Evolutionary conservation across 2,329 filamentous ascomycete genomes (phyloP), one percentile per base, ranked within the genome.

Genomic region (Dryadomyces sulphureus): DNA sequence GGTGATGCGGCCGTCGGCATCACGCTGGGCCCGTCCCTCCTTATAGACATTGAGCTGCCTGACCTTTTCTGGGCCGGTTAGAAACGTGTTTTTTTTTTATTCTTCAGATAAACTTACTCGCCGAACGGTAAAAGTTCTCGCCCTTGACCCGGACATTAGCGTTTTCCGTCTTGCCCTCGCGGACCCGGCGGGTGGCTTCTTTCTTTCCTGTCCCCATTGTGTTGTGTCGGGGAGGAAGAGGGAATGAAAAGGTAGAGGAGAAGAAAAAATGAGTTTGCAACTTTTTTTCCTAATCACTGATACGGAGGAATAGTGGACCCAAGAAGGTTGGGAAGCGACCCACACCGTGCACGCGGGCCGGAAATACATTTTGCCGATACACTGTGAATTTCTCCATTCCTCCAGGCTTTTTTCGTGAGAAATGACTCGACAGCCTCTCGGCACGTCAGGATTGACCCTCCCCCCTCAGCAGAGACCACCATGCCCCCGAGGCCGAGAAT

Each of bases 91-190:
- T 43, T 39, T 25, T 35, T 19, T 7, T 30, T 22, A 9, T 19
- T 34, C 12, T 3, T 36, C 14, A 27, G 16, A 27, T 14, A 11
- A 9, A 50, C 52, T 38, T 48, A 54, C 52, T 54, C 6, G 48
- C 52, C 46, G 49, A 30, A 73, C 85, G 79, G 70, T 96, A 96
- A 69, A 96, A 98, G 71, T 96, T 96, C 73, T 96, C 90, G 67
- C 92, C 92, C 69, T 98, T 98, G 56, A 79, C 73, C 58, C 81
- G 86, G 59, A 96, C 85, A 68, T 96, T 96, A 62, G 87, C 87
- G 77, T 92, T 83, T 54, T 77, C 76, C 43, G 75, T 76, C 68
- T 89, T 90, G 55, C 86, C 87, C 74, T 95, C 80, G 63, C 88
- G 84, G 69, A 74, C 75, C 62, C 84, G 83, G 67, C 90, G 81